These are phyloP conservation scores for Boletus pseudopeckii DNA, from an alignment of 768 basidiomycete genomes.

Conservation along the genomic window DNA sequence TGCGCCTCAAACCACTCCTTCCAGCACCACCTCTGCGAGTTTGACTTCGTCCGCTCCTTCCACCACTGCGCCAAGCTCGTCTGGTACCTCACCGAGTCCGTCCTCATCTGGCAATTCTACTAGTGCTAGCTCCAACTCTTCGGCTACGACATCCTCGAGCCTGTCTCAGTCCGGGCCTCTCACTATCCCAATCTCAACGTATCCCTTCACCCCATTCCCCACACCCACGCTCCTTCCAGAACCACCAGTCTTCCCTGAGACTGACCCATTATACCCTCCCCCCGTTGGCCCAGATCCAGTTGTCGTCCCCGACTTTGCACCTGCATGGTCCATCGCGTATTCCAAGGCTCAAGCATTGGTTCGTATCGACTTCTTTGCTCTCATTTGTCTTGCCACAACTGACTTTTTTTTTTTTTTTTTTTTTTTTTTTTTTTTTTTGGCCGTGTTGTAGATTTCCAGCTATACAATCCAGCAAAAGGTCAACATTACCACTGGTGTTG, in stretches of 20 bases:
- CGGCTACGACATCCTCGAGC: conserved; percentile 6
- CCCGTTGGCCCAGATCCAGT: conserved; percentile 40
- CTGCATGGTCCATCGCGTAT: conserved; percentile 58
- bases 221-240: conserved; percentile 54
- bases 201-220: conserved; percentile 58
- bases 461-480: conserved; percentile 65
- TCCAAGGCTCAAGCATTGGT: conserved; percentile 56
- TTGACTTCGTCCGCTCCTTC: conserved; percentile 4
- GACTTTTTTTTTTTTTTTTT: too few relatives aligned
- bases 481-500: conserved; percentile 59
- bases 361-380: conserved; percentile 13
- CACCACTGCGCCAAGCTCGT: not conserved
- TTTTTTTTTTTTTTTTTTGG: too few relatives aligned
- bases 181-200: conserved; percentile 38
- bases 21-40: not conserved
- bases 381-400: too few relatives aligned
- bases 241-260: conserved; percentile 49
- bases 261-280: conserved; percentile 57
- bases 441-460: conserved; percentile 35
- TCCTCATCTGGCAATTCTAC: not conserved
- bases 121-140: conserved; percentile 9
- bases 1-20: not conserved
- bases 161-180: conserved; percentile 21
- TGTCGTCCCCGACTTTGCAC: conserved; percentile 44
- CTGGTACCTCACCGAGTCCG: not conserved